These are phyloP conservation scores for Starmerella asiatica DNA, from an alignment of 805 yeast species.

Conservation along the genomic window DNA sequence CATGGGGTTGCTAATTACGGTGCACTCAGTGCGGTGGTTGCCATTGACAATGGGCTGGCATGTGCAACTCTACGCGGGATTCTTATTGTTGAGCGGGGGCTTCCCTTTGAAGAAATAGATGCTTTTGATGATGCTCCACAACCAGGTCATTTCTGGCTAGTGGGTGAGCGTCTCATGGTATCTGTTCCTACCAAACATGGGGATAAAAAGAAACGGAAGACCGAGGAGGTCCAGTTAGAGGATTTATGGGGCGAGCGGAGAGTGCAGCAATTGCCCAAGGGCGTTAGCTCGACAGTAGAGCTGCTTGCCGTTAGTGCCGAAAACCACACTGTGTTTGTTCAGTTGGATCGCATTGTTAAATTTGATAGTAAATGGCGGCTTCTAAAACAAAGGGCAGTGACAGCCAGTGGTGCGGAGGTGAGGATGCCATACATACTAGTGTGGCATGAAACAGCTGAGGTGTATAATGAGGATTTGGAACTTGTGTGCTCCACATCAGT, in stretches of 20 bases:
- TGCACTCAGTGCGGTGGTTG: constrained; percentile 6
- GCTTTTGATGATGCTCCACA: background rate
- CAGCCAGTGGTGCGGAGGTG: background rate
- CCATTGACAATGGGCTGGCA: constrained; percentile 12
- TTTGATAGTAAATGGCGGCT: background rate
- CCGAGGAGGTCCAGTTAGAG: background rate
- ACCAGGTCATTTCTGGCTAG: background rate
- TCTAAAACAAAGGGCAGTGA: background rate
- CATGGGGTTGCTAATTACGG: constrained; percentile 4
- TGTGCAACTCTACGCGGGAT: constrained; percentile 10
- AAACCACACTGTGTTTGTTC: background rate
- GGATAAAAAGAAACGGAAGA: background rate
- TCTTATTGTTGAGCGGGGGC: constrained; percentile 9
- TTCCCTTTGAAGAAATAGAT: constrained; percentile 6
- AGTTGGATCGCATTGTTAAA: background rate
- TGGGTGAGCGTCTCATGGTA: background rate
- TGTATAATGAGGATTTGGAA: background rate
- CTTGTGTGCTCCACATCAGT: background rate
- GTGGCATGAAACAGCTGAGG: background rate
- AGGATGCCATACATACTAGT: background rate
- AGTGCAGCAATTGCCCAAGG: background rate
- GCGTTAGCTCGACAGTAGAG: background rate
- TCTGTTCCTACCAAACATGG: background rate
- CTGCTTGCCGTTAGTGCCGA: background rate
- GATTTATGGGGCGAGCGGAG: background rate